These are phyloP conservation scores for Plasmodium falciparum DNA, from an alignment of 169 alveolate species.

Conservation along the genomic window DNA sequence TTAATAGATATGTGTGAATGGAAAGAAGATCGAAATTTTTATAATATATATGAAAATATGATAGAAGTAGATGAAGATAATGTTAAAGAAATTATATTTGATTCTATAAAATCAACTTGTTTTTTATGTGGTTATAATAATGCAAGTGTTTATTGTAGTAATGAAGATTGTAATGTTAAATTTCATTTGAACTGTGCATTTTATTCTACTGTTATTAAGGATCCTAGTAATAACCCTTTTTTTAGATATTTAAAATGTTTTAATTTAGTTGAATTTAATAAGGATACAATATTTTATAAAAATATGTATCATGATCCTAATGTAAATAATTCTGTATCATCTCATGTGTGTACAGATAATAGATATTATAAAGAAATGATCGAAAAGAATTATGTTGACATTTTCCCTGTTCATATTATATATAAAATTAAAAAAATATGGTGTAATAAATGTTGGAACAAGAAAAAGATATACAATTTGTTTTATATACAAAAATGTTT, in stretches of 20 bases:
- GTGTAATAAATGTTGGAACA: constrained; percentile 81
- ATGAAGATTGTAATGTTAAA: constrained; percentile 76
- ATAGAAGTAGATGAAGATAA: constrained; percentile 79
- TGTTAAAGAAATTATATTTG: constrained; percentile 75
- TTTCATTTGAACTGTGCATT: constrained; percentile 82
- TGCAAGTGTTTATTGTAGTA: constrained; percentile 82
- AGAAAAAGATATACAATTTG: constrained; percentile 18
- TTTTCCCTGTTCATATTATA: constrained; percentile 80
- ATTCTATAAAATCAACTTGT: constrained; percentile 69
- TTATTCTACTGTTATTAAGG: constrained; percentile 68
- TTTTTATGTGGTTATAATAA: constrained; percentile 78
- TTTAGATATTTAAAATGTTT: constrained; percentile 43
- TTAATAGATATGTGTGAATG: constrained; percentile 38
- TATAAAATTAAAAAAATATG: constrained; percentile 80
- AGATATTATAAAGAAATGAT: constrained; percentile 8
- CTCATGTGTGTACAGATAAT: constrained; percentile 4
- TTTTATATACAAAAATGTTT: constrained; percentile 22
- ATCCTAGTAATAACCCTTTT: constrained; percentile 28
- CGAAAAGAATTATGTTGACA: constrained; percentile 40
- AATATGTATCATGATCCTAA: background rate
- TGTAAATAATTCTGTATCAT: background rate
- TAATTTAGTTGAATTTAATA: constrained; percentile 38
- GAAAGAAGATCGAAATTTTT: constrained; percentile 37
- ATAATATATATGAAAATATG: constrained; percentile 70
- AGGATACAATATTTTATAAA: constrained; percentile 58